Evolutionary conservation across 352 stramenopile genomes (phyloP), one percentile per base, ranked within the genome.

Genomic region (Globisporangium mamillatum): DNA sequence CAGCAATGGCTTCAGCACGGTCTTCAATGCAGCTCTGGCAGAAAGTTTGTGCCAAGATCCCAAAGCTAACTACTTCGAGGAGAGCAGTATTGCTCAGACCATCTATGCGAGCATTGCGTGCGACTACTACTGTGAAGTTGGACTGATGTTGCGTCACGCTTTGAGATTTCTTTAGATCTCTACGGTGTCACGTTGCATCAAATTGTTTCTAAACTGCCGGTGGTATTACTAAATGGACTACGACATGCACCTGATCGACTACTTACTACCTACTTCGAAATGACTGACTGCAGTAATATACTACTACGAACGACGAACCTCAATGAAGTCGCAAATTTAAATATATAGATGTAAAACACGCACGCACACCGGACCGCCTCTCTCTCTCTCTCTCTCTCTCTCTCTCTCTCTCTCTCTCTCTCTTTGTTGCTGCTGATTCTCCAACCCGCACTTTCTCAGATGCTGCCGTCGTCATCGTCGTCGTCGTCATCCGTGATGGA

Each of bases 401-500:
- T 41, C 34, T 41, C 34, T 41, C 34, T 14, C 34, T 38, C 34
- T 38, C 36, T 44, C 36, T 44, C 36, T 16, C 29, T 34, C 3
- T 34, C 32, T 36, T 36, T 36, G 6, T 1, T 36, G 32, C 36
- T 44, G 36, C 9, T 44, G 36, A 16, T 44, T 44, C 36, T 44
- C 36, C 10, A 12, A 44, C 18, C 12, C 36, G 9, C 1, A 38
- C 27, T 41, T 60, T 60, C 29, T 70, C 56, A 70, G 25, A 70
- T 61, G 34, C 48, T 70, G n/a, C 65, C 57, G 25, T 68, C 54
- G 34, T 54, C 54, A 12, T 58, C 54, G 20, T 64, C 29, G 1
- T 67, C 57, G 7, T 66, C 65, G 16, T 66, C 65, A 20, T 66
- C 63, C n/a, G 63, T 57, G 25, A 29, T 48, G 3, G 66, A 71